These are phyloP conservation scores for Boletus speciosus DNA, from an alignment of 768 basidiomycete species.

Conservation along the genomic window DNA sequence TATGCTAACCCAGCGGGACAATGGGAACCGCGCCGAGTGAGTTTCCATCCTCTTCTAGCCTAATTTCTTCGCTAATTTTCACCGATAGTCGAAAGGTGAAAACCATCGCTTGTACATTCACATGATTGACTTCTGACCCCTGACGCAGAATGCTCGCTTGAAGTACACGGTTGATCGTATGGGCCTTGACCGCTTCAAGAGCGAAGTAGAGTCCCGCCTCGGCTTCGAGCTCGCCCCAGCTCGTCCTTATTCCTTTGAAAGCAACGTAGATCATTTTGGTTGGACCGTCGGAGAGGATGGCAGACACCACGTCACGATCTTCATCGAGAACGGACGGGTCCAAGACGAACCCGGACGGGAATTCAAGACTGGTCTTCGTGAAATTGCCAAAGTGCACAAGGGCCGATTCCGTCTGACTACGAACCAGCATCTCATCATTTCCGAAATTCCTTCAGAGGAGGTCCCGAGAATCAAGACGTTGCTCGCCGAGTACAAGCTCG, in stretches of 20 bases:
- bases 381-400: conserved; percentile 93
- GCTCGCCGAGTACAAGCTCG: conserved; percentile 82
- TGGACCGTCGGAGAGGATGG: conserved; percentile 89
- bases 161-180: conserved; percentile 98
- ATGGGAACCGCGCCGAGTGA: conserved; percentile 92
- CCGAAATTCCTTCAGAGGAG: conserved; percentile 75
- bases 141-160: conserved; percentile 72
- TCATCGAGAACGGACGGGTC: conserved; percentile 98
- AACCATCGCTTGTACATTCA: neutral
- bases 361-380: conserved; percentile 89
- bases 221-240: conserved; percentile 74
- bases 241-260: conserved; percentile 75
- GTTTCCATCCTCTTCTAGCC: conserved; percentile 27
- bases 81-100: conserved; percentile 52
- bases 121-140: conserved; percentile 9
- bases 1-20: conserved; percentile 90
- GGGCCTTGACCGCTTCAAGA: conserved; percentile 83
- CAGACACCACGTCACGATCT: conserved; percentile 86
- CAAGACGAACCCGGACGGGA: conserved; percentile 86
- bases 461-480: conserved; percentile 74
- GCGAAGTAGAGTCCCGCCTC: conserved; percentile 84
- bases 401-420: conserved; percentile 91
- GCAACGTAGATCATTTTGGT: conserved; percentile 92
- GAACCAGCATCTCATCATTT: conserved; percentile 90
- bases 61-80: neutral